Base-by-base conservation (phyloP, 139 green algal genomes). In the Dunaliella primolecta region DNA sequence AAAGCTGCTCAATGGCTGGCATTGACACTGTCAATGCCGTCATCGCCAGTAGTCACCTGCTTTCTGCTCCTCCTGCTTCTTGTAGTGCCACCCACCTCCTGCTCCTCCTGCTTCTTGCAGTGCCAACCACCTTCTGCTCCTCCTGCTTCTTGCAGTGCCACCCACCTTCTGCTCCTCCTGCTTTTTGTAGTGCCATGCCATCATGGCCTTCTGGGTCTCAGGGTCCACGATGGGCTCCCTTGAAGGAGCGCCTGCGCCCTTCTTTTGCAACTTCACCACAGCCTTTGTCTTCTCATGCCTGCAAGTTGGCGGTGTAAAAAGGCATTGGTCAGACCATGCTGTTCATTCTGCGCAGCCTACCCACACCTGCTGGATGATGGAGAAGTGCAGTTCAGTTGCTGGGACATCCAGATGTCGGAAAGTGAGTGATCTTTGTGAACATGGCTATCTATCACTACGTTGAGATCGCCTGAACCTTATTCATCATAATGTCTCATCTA, bases 151-250 rank as follows among this genome's bases (percentile, higher is more conserved):
- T 29, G n/a, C 30, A 55, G 75, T 81, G n/a, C n/a, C n/a, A n/a
- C 84, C 0, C 81, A 94, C 92, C 92, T 96, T 94, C 82, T 96
- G 87, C 88, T 96, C 89, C 80, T 96, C 93, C 84, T 97, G 93
- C 87, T 96, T 96, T 84, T 97, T 97, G 89, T 95, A 89, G 87
- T 96, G 96, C 38, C 78, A 97, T 1, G 94, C 89, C 89, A 98
- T 92, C 94, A 98, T 98, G 11, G 90, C 91, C 82, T 98, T 97
- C 35, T 98, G 93, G 24, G 94, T 95, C 11, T 95, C 94, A 33
- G 86, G 84, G 85, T 97, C 93, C n/a, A 96, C 90, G 1, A 90
- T 84, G 2, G 89, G 87, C 82, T 95, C 92, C 31, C 90, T 72
- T 3, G 76, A 75, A 29, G 95, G 95, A 23, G 94, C 92, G 2